Percentiles rank a stretch among this genome's conserved stretches.
phyloP scores from a whole-genome alignment of 2,329 filamentous ascomycete species.

The Aspergillus fijiensis region DNA sequence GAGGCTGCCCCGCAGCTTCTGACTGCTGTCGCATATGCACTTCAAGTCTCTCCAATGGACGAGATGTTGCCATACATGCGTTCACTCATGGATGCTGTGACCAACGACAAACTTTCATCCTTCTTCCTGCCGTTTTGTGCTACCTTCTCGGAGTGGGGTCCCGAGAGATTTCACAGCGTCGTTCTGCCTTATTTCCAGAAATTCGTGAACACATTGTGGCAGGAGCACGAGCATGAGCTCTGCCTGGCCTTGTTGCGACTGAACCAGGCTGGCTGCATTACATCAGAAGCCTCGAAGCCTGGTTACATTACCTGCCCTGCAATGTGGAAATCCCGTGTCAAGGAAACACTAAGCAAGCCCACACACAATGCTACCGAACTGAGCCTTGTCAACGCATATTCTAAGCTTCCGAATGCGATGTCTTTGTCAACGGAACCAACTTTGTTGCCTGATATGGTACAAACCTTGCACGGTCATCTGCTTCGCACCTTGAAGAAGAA shows the following conservation, averaged over 20 bases:
- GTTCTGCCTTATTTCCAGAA: conserved; percentile 78
- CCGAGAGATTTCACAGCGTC: conserved; percentile 73
- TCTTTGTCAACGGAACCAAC: conserved; percentile 60
- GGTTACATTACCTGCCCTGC: conserved; percentile 43
- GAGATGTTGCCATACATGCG: conserved; percentile 69
- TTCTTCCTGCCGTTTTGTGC: conserved; percentile 86
- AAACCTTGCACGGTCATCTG: conserved; percentile 65
- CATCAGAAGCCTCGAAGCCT: conserved; percentile 44
- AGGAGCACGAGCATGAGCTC: conserved; percentile 64
- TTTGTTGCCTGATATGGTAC: conserved; percentile 64
- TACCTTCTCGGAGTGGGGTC: conserved; percentile 71
- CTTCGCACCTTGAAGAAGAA: conserved; percentile 64
- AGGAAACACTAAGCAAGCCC: conserved; percentile 61
- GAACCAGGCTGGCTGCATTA: conserved; percentile 50
- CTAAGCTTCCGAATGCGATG: conserved; percentile 62
- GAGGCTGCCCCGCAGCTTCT: conserved; percentile 40
- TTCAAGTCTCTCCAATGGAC: conserved; percentile 77
- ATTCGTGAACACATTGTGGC: conserved; percentile 76
- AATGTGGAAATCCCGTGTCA: conserved; percentile 69
- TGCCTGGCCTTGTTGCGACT: conserved; percentile 69
- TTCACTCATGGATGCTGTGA: conserved; percentile 64
- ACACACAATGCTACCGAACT: conserved; percentile 55
- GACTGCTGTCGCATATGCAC: conserved; percentile 59
- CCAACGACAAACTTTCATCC: conserved; percentile 62
- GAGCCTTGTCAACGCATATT: conserved; percentile 66